Conservation (phyloP, 1,284 basidiomycete species). For the Puccinia horiana region DNA sequence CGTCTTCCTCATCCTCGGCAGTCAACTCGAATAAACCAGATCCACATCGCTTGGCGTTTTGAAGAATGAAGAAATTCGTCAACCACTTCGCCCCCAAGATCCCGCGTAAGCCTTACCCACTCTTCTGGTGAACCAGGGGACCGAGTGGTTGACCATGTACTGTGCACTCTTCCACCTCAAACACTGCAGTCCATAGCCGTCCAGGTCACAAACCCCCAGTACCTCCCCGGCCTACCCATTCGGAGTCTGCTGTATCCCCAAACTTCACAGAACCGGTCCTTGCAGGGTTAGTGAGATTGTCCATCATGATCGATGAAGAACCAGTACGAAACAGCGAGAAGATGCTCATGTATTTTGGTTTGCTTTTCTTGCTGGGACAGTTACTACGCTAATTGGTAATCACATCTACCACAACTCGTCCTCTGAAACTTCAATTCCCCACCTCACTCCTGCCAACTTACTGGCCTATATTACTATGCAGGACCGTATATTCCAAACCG, state of each 20-base stretch:
- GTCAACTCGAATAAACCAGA: no score
- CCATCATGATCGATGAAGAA: not conserved
- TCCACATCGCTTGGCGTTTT: no score
- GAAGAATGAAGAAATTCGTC: conserved; percentile 10
- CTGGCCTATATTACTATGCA: not conserved
- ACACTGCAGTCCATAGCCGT: conserved; percentile 33
- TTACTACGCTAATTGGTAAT: conserved; percentile 43
- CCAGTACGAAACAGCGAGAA: not conserved
- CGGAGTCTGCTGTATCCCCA: not conserved
- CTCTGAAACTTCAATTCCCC: not conserved
- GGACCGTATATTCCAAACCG: conserved; percentile 49
- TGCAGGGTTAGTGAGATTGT: conserved; percentile 27
- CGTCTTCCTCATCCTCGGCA: no score
- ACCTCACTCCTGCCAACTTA: not conserved
- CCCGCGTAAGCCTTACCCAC: conserved; percentile 6
- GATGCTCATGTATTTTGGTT: not conserved
- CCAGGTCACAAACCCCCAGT: conserved; percentile 34
- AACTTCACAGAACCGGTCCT: conserved; percentile 15
- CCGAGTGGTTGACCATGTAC: not conserved
- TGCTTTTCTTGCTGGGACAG: not conserved
- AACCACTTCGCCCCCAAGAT: conserved; percentile 28
- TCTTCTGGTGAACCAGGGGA: not conserved
- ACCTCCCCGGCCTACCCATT: conserved; percentile 18
- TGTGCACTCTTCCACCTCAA: not conserved
- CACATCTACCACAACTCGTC: not conserved